Base-by-base conservation (phyloP, 2,329 filamentous ascomycete species). In the Paradendryphiella salina region DNA sequence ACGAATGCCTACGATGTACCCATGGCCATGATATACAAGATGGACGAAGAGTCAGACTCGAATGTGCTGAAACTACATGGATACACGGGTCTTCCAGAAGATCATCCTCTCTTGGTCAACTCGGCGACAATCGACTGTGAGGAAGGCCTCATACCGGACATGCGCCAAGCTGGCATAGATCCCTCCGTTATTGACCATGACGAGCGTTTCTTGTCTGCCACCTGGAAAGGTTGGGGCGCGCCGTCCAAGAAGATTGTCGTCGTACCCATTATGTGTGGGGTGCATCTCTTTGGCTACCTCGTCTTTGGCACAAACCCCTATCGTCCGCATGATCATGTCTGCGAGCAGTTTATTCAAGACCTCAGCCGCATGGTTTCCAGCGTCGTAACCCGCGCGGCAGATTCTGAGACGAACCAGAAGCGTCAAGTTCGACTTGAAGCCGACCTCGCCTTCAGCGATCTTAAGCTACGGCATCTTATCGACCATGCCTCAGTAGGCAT, bases 281-380 rank as follows among this genome's bases (percentile, higher is more conserved):
- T 52, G 4, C 60, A 54, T 17, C 42, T 67, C 3, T 64, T 65
- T 35, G 67, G 67, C 32, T 70, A 67, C 43, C 54, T 72, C 2
- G 37, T 75, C 13, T 51, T 70, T 4, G 73, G 71, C 0, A 66
- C 71, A 0, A 75, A 74, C 38, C 72, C 71, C 0, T 69, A 61
- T 21, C 63, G 72, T 13, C 63, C 64, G 1, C 66, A 67, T 37
- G 72, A 74, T 35, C 50, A 56, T 1, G 52, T 56, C 6, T 71
- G 68, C 33, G 45, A 66, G 39, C 70, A 71, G 18, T 73, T 73
- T 29, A 38, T 70, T 14, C 59, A 58, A 15, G 65, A 73, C 26
- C 59, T 75, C 2, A 47, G 56, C 6, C 64, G 64, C 9, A 70
- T 73, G 58, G 55, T 65, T 3, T 66, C 71, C 0, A 68, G 67